These are phyloP conservation scores for Cicer cuneatum DNA, from an alignment of 306 rosid genomes.

Conservation along the genomic window DNA sequence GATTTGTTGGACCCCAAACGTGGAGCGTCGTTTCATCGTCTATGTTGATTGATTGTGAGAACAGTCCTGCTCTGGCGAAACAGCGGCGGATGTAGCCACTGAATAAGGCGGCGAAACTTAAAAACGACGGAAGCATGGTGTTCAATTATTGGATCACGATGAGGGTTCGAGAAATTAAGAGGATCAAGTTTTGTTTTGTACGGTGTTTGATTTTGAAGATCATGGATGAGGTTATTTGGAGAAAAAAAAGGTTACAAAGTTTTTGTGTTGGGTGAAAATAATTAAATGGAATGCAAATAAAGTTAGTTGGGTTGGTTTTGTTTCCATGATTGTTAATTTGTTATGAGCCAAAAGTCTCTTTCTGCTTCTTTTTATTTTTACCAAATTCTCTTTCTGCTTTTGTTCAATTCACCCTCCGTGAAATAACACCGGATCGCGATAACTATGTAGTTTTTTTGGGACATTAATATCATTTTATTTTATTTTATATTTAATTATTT, in stretches of 20 bases:
- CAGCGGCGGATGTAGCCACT: constrained; percentile 72
- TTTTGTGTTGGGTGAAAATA: too few relatives aligned
- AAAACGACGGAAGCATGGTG: constrained; percentile 61
- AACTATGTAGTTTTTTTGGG: too few relatives aligned
- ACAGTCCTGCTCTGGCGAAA: constrained; percentile 70
- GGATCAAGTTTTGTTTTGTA: too few relatives aligned
- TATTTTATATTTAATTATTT: too few relatives aligned
- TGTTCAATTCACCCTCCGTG: neutral
- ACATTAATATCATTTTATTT: too few relatives aligned
- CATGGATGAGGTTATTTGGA: too few relatives aligned
- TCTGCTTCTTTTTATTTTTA: neutral
- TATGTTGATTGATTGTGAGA: constrained; percentile 47
- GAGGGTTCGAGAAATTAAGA: too few relatives aligned
- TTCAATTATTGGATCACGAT: constrained; percentile 10
- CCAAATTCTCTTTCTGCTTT: neutral
- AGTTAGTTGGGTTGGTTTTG: neutral
- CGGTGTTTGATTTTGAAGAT: too few relatives aligned
- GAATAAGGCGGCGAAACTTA: constrained; percentile 64
- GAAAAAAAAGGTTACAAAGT: too few relatives aligned
- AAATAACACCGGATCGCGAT: neutral
- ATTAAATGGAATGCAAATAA: too few relatives aligned
- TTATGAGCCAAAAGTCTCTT: neutral
- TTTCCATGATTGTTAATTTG: neutral
- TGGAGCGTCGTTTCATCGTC: constrained; percentile 68
- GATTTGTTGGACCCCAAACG: constrained; percentile 67